A percentile compares a stretch with the other conserved stretches of the same genome.
phyloP scores from a whole-genome alignment of 371 early-diverging fungal species.

The Actinomucor elegans region DNA sequence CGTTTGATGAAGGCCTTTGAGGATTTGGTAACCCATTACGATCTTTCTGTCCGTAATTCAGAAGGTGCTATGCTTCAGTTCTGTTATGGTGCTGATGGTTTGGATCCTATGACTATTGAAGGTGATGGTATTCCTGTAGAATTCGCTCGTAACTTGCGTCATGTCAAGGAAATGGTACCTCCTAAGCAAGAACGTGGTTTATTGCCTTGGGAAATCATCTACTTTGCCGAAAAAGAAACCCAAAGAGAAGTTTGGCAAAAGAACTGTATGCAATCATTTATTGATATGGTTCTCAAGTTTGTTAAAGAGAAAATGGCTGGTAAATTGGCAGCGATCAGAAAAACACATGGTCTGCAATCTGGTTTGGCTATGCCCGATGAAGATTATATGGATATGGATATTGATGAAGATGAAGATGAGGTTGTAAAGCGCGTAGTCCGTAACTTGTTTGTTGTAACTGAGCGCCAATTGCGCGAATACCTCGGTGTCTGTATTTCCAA shows the following conservation, averaged over 20 bases:
- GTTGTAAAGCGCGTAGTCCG: conserved; percentile 57
- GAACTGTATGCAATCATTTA: conserved; percentile 70
- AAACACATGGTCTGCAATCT: conserved; percentile 49
- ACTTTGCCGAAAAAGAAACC: conserved; percentile 54
- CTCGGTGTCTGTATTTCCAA: conserved; percentile 79
- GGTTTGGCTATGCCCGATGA: conserved; percentile 61
- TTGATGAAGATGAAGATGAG: conserved; percentile 54
- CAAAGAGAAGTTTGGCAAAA: conserved; percentile 54
- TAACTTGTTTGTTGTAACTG: conserved; percentile 74
- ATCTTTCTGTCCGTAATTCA: conserved; percentile 95
- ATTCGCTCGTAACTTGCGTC: conserved; percentile 81
- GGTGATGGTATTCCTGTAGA: conserved; percentile 90
- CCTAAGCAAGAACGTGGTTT: conserved; percentile 40
- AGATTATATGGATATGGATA: conserved; percentile 65
- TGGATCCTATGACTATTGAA: conserved; percentile 97
- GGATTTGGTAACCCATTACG: conserved; percentile 94
- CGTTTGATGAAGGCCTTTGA: conserved; percentile 99
- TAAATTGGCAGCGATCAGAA: conserved; percentile 48
- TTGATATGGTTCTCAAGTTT: conserved; percentile 56
- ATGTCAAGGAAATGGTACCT: conserved; percentile 46
- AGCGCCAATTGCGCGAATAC: conserved; percentile 71
- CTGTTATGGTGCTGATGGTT: conserved; percentile 97
- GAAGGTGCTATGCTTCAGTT: conserved; percentile 95
- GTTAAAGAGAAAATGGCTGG: conserved; percentile 57
- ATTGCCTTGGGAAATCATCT: conserved; percentile 73